phyloP scores from a whole-genome alignment of 2,329 filamentous ascomycete species.

The Madurella fahalii region DNA sequence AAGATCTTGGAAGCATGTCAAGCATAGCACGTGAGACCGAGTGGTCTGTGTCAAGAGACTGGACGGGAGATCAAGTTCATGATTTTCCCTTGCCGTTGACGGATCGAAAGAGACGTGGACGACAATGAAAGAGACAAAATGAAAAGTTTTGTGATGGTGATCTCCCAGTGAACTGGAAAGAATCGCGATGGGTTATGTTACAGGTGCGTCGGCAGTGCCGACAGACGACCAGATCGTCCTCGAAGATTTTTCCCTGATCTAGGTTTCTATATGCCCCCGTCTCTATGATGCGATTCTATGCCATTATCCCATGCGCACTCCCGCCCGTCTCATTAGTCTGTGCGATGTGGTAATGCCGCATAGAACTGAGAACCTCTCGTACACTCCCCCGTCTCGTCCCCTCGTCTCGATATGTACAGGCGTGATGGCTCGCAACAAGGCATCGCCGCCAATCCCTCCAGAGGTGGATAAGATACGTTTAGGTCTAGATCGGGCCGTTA shows the following conservation, averaged over 20 bases:
- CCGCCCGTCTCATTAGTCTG: constrained; percentile 18
- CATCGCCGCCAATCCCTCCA: constrained; percentile 22
- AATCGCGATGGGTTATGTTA: constrained; percentile 28
- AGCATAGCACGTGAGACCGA: no score
- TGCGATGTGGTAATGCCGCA: constrained; percentile 17
- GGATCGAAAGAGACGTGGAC: background rate
- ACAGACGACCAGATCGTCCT: constrained; percentile 25
- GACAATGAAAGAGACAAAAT: constrained; percentile 16
- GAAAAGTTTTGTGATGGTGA: constrained; percentile 26
- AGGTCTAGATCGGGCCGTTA: constrained; percentile 24
- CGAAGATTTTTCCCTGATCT: constrained; percentile 28
- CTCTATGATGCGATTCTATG: constrained; percentile 30
- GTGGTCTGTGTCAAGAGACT: no score
- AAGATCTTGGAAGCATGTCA: no score
- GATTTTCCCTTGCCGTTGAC: background rate
- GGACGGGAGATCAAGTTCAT: background rate
- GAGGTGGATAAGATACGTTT: constrained; percentile 23
- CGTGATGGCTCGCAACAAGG: constrained; percentile 22
- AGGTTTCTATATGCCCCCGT: constrained; percentile 28
- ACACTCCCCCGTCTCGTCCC: constrained; percentile 22
- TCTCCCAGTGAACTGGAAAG: constrained; percentile 18
- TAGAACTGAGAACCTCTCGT: constrained; percentile 22
- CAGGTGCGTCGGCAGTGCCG: constrained; percentile 27
- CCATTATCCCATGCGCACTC: constrained; percentile 27
- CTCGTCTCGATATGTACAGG: constrained; percentile 26